These are phyloP conservation scores for Colletotrichum falcatum DNA, from an alignment of 2,329 filamentous ascomycete species.

Conservation along the genomic window DNA sequence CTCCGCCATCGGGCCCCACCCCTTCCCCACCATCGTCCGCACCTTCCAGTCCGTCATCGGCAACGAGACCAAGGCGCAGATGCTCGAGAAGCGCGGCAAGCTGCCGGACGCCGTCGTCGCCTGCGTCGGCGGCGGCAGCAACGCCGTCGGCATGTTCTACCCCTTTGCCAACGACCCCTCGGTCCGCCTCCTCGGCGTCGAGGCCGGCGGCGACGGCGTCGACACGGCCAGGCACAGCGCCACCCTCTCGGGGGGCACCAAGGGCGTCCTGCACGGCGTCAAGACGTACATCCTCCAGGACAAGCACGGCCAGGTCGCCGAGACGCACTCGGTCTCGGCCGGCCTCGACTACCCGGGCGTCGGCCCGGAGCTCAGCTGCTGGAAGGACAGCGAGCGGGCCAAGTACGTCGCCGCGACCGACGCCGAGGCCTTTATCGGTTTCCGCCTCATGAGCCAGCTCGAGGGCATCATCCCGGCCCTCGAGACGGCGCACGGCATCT, in stretches of 20 bases:
- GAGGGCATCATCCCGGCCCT: conserved; percentile 98
- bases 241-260: conserved; percentile 85
- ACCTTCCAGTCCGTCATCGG: conserved; percentile 99
- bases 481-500: conserved; percentile 94
- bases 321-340: conserved; percentile 96
- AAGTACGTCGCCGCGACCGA: conserved; percentile 93
- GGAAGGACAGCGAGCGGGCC: conserved; percentile 92
- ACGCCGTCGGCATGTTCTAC: conserved; percentile 98
- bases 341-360: conserved; percentile 98
- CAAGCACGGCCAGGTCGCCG: conserved; percentile 89
- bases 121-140: conserved; percentile 95
- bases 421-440: conserved; percentile 87
- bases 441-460: conserved; percentile 84
- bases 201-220: conserved; percentile 93
- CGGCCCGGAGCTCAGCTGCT: conserved; percentile 88
- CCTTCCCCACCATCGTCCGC: conserved; percentile 96
- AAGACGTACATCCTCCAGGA: conserved; percentile 96
- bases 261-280: conserved; percentile 95
- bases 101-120: conserved; percentile 96
- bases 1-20: conserved; percentile 96
- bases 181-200: conserved; percentile 92
- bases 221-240: conserved; percentile 89
- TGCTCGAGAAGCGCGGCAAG: conserved; percentile 85
- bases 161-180: conserved; percentile 88
- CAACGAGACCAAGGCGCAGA: conserved; percentile 92